Conservation (phyloP, 805 yeast genomes). For the Myxozyma neotropica region DNA sequence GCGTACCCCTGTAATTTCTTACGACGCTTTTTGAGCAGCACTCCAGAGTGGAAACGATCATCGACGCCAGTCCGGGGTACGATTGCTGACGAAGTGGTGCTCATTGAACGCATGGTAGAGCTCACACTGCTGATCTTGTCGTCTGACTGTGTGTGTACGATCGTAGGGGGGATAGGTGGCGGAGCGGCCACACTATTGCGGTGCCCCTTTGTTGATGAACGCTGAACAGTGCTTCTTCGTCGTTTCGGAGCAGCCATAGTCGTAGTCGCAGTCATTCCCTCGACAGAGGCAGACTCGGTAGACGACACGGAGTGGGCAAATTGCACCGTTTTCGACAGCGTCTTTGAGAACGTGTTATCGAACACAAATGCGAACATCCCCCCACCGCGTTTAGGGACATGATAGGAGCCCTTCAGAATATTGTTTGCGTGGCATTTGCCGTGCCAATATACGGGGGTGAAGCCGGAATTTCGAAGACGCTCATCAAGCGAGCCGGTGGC, state of each 20-base stretch:
- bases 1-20: constrained; percentile 85
- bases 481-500: constrained; percentile 44
- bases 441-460: constrained; percentile 55
- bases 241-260: constrained; percentile 22
- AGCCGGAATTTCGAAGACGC: constrained; percentile 57
- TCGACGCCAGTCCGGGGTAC: constrained; percentile 26
- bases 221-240: constrained; percentile 17
- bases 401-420: constrained; percentile 61
- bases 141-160: constrained; percentile 6
- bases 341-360: constrained; percentile 89
- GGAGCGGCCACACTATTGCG: background rate
- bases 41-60: constrained; percentile 66
- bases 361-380: constrained; percentile 86
- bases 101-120: background rate
- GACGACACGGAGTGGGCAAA: constrained; percentile 47
- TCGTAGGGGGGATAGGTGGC: constrained; percentile 3
- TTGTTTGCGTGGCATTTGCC: constrained; percentile 65
- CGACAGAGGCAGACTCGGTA: constrained; percentile 16
- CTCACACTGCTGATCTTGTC: background rate
- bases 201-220: background rate
- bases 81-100: background rate
- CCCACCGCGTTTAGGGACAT: constrained; percentile 52
- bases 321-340: constrained; percentile 75
- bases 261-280: constrained; percentile 21
- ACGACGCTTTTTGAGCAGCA: constrained; percentile 75